Evolutionary conservation across 2,329 filamentous ascomycete genomes (phyloP).

Genomic region (Ophioceras dolichostomum): DNA sequence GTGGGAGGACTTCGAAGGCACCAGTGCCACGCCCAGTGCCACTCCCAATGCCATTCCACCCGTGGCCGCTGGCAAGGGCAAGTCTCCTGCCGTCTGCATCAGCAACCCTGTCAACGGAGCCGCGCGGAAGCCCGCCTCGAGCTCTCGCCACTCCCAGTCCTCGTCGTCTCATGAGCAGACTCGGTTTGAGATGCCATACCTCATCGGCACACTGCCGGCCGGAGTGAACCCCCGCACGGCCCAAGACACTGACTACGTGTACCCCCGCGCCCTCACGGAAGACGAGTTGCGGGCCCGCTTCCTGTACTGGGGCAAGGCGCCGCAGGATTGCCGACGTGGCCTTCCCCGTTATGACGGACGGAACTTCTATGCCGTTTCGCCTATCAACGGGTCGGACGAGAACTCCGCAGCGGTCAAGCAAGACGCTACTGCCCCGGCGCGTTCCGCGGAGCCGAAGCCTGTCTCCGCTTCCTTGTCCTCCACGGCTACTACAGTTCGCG

Average conservation of each 20-base stretch:
- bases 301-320: conserved; percentile 47
- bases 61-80: conserved; percentile 1
- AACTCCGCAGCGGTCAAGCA: too few relatives aligned
- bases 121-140: conserved; percentile 2
- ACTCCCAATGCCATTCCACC: conserved; percentile 3
- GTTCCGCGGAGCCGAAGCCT: too few relatives aligned
- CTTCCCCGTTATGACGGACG: conserved; percentile 54
- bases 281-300: conserved; percentile 47
- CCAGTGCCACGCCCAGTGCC: background rate
- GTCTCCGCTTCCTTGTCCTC: too few relatives aligned
- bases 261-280: conserved; percentile 42
- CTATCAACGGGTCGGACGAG: conserved; percentile 11
- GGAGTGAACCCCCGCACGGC: conserved; percentile 28
- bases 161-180: conserved; percentile 6
- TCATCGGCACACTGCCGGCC: conserved; percentile 37
- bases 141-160: too few relatives aligned
- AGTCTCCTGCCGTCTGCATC: too few relatives aligned
- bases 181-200: conserved; percentile 30
- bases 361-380: conserved; percentile 49
- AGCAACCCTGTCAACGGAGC: conserved; percentile 1
- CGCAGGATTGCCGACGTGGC: conserved; percentile 34
- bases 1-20: conserved; percentile 4
- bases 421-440: too few relatives aligned
- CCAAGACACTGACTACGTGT: conserved; percentile 36
- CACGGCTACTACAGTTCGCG: too few relatives aligned